Evolutionary conservation across 192 early-diverging fungal genomes (phyloP).

Genomic region (Coemansia sp.): DNA sequence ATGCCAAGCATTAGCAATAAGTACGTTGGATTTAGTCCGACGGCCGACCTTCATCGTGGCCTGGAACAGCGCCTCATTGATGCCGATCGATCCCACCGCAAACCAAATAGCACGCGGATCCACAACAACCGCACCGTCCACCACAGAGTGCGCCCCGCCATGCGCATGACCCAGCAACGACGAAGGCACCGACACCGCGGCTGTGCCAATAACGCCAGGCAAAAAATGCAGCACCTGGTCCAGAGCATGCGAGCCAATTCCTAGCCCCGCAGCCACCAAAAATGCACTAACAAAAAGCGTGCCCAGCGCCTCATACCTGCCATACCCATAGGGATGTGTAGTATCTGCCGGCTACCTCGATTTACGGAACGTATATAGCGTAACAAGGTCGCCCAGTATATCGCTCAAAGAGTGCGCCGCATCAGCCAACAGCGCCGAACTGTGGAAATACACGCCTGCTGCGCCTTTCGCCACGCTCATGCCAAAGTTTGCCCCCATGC

Average conservation of each 20-base stretch:
- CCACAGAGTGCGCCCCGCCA: slow-evolving; percentile 31
- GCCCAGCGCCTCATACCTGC: slow-evolving; percentile 67
- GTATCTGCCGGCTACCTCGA: slow-evolving; percentile 65
- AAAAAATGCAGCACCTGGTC: slow-evolving; percentile 56
- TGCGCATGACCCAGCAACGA: slow-evolving; percentile 34
- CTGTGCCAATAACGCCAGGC: slow-evolving; percentile 19
- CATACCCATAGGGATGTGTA: slow-evolving; percentile 72
- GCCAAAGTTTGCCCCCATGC: slow-evolving; percentile 66
- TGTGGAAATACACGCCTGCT: slow-evolving; percentile 72
- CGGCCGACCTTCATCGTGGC: slow-evolving; percentile 69
- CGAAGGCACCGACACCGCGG: slow-evolving; percentile 10
- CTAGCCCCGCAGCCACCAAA: slow-evolving; percentile 67
- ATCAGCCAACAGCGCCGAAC: slow-evolving; percentile 78
- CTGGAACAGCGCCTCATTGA: slow-evolving; percentile 80
- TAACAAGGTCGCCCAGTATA: slow-evolving; percentile 74
- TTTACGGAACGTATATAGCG: slow-evolving; percentile 74
- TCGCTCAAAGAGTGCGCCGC: slow-evolving; percentile 82
- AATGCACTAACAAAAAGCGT: slow-evolving; percentile 68
- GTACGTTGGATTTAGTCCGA: slow-evolving; percentile 66
- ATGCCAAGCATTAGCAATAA: slow-evolving; percentile 88
- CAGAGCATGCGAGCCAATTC: slow-evolving; percentile 68
- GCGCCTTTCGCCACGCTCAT: slow-evolving; percentile 65
- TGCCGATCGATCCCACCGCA: slow-evolving; percentile 64
- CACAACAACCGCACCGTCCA: slow-evolving; percentile 35
- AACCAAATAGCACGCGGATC: slow-evolving; percentile 75